Base-by-base conservation (phyloP, 768 basidiomycete genomes). In the Suillus plorans region DNA sequence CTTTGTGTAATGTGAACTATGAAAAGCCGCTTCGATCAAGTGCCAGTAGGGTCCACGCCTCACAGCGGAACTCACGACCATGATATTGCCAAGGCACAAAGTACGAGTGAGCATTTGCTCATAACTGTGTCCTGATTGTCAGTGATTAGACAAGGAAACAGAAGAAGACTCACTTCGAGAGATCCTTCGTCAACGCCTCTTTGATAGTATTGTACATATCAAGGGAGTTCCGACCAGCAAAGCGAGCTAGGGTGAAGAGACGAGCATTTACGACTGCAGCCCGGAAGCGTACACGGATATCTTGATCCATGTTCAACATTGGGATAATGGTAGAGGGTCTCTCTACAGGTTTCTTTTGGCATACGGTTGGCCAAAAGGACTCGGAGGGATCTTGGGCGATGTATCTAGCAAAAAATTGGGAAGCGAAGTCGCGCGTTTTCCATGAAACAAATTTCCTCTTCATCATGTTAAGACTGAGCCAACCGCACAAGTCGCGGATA, bases 41-140 rank as follows among this genome's bases (percentile, higher is more conserved):
- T 97, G 90, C 88, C 91, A 95, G 72, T 97, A 95, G 1, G 94
- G 85, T 4, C 88, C 91, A 18, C 93, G 86, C 34, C 96, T 84
- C 25, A 90, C 84, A 2, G 85, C 83, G 1, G 93, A 89, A 70
- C 89, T 91, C 20, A 87, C 84, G 47, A 97, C 83, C 84, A 93
- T 89, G 67, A 89, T 85, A 76, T 93, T 94, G 34, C 86, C 90
- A 16, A 91, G 79, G 22, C 82, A 86, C 36, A 94, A 80, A 36
- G 89, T 81, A 49, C 89, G 86, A 13, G 89, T 94, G 61, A 91
- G 78, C 80, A 92, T 91, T 44, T 80, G 77, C 72, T 97, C 95
- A 68, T 85, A 88, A 62, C 92, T 94, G 63, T 60, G 50, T 64
- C 52, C 36, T 34, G 39, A 57, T 63, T n/a, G 34, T 74, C 44